phyloP scores from a whole-genome alignment of 192 early-diverging fungal genomes.

The Nowakowskiella sp. region DNA sequence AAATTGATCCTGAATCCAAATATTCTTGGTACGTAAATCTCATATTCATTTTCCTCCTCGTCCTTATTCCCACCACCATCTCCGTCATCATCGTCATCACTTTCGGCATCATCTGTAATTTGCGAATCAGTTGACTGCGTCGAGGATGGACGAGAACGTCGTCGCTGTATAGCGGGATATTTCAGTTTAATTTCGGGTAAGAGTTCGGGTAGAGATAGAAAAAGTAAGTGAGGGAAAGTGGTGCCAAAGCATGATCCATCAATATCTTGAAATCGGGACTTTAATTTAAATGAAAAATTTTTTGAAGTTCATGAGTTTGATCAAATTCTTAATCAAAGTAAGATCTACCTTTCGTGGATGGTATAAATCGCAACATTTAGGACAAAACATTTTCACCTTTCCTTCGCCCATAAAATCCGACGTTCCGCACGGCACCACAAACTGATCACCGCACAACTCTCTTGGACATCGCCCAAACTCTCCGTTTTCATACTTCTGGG shows the following conservation, averaged over 20 bases:
- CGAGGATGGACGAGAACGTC: neutral
- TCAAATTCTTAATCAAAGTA: constrained; percentile 14
- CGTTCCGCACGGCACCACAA: constrained; percentile 41
- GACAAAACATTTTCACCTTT: constrained; percentile 50
- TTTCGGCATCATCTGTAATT: constrained; percentile 6
- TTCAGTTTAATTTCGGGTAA: constrained; percentile 48
- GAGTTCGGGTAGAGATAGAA: constrained; percentile 75
- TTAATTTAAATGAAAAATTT: neutral
- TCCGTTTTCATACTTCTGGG: constrained; percentile 25
- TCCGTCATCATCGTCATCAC: constrained; percentile 19
- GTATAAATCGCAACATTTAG: constrained; percentile 48
- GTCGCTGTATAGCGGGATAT: constrained; percentile 7
- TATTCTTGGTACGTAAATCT: constrained; percentile 72
- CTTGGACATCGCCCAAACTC: constrained; percentile 51
- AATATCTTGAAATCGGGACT: constrained; percentile 23
- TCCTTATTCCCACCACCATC: constrained; percentile 13
- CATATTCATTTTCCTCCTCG: constrained; percentile 18
- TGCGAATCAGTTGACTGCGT: neutral
- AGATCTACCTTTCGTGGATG: constrained; percentile 32
- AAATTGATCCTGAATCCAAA: constrained; percentile 90
- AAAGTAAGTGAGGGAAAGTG: constrained; percentile 87
- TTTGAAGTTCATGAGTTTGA: constrained; percentile 44
- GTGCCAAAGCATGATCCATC: constrained; percentile 91
- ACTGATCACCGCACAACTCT: constrained; percentile 32
- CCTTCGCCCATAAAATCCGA: constrained; percentile 33